These are phyloP conservation scores for Fomes fomentarius DNA, from an alignment of 1,284 basidiomycete genomes.

Conservation along the genomic window DNA sequence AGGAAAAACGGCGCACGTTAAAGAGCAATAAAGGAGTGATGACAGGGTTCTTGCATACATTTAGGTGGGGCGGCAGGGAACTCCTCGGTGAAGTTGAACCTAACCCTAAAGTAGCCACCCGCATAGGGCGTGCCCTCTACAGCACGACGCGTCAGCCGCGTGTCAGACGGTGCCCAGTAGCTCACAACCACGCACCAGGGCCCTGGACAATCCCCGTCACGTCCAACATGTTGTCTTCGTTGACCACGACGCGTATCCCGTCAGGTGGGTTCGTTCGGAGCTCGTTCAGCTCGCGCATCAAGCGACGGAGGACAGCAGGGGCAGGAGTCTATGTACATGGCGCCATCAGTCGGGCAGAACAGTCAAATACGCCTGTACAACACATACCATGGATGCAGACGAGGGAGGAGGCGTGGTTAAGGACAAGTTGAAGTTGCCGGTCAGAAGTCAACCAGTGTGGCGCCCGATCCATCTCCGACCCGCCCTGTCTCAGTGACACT, in stretches of 20 bases:
- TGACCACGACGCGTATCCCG: conserved; percentile 83
- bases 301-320: conserved; percentile 67
- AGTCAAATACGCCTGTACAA: too few relatives aligned
- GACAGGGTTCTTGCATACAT: conserved; percentile 55
- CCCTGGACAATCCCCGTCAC: conserved; percentile 80
- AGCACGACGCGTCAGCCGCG: conserved; percentile 35
- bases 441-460: conserved; percentile 30
- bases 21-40: conserved; percentile 1
- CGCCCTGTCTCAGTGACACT: not conserved
- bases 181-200: conserved; percentile 57
- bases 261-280: conserved; percentile 83
- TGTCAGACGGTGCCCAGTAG: conserved; percentile 4
- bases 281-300: conserved; percentile 84
- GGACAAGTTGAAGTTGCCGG: conserved; percentile 24
- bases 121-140: conserved; percentile 90
- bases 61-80: conserved; percentile 91
- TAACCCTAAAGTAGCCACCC: conserved; percentile 88
- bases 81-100: conserved; percentile 87
- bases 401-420: not conserved
- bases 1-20: conserved; percentile 1
- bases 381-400: conserved; percentile 15
- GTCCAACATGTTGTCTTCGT: conserved; percentile 85
- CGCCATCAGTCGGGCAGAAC: too few relatives aligned
- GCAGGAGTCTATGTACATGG: conserved; percentile 51
- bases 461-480: conserved; percentile 30